phyloP scores from a whole-genome alignment of 1,139 yeast species.

The Groenewaldozyma auringiensis region DNA sequence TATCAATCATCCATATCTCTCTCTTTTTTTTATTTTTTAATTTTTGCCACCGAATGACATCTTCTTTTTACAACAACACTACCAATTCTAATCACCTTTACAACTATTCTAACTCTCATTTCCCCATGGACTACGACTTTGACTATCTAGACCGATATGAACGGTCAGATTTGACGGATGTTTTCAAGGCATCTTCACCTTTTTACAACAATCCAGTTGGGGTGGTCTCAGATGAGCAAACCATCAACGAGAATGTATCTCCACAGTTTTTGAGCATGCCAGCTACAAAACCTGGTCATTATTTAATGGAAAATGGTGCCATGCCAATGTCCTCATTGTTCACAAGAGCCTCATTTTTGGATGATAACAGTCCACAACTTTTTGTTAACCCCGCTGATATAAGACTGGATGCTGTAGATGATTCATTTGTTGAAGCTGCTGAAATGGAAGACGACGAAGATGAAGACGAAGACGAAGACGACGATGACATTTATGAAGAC shows the following conservation, averaged over 20 bases:
- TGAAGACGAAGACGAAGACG: constrained; percentile 25
- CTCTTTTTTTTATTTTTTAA: no score
- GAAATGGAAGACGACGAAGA: constrained; percentile 28
- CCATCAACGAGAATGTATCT: background rate
- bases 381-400: constrained; percentile 8
- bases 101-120: background rate
- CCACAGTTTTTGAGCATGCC: constrained; percentile 8
- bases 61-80: background rate
- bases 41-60: background rate
- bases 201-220: background rate
- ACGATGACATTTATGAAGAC: constrained; percentile 20
- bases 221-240: background rate
- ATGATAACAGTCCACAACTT: constrained; percentile 7
- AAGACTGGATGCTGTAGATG: constrained; percentile 8
- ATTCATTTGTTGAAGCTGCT: constrained; percentile 21
- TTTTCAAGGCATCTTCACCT: constrained; percentile 2
- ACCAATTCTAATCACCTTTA: background rate
- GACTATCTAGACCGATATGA: background rate
- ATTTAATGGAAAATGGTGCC: constrained; percentile 9
- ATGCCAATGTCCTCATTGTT: constrained; percentile 6
- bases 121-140: background rate
- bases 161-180: background rate
- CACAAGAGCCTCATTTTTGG: constrained; percentile 6
- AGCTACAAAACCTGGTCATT: constrained; percentile 19
- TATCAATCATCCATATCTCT: background rate